Evolutionary conservation across 805 yeast species (phyloP), one percentile per base, ranked within the genome.

Genomic region (Jamesozyma gamospora): DNA sequence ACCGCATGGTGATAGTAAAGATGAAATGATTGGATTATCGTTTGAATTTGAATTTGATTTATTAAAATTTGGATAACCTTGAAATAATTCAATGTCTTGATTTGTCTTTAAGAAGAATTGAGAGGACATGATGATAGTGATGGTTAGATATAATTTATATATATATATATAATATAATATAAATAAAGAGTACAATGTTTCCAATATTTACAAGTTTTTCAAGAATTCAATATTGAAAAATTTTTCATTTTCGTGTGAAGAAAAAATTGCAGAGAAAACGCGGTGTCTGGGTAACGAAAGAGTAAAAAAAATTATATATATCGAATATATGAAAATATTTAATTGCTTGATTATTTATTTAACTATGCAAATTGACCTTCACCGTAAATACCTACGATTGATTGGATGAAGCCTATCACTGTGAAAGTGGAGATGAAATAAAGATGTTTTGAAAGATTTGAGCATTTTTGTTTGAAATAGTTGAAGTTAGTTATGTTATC

Each of bases 1-100:
- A 28, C 64, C 64, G 41, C 64, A 59, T 38, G 62, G 59, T 19
- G 63, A 58, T 19, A 61, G 36, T 13, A 56, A 37, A 13, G 64
- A 56, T 3, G 60, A 50, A 13, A 47, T 48, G 11, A 53, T 39
- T n/a, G 42, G 41, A n/a, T 37, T 28, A 18, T 47, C 48, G 14
- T 41, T 45, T 12, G 56, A 43, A 34, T 52, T 51, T 27, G 52
- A 46, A 14, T 46, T 53, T 14, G 49, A 41, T 30, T 56, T 53
- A 5, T 49, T 44, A 32, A 58, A 56, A 18, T 46, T 48, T 13
- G 64, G 59, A 40, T 61, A 61, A 17, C 65, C 64, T 36, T 58
- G 56, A 37, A 58, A 59, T 21, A 59, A 39, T 41, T 58, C 60
- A n/a, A 61, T 58, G 35, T 53, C 58, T 39, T 57, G 56, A 17